Evolutionary conservation across 768 basidiomycete species (phyloP).

Genomic region (Suillus subalutaceus): DNA sequence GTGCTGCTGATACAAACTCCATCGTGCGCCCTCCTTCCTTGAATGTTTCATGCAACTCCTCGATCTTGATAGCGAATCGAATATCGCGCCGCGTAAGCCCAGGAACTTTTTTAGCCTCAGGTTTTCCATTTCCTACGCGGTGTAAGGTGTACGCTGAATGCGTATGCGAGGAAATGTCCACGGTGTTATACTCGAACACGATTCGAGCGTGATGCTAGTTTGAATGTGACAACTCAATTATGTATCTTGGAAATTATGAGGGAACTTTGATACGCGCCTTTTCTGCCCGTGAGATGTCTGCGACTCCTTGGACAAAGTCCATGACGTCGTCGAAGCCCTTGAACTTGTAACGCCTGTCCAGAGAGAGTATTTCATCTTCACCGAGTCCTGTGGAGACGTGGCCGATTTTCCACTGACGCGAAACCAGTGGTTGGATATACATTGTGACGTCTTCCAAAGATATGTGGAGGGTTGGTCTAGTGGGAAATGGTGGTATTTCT

Average conservation of each 20-base stretch:
- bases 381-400: constrained; percentile 14
- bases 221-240: constrained; percentile 4
- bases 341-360: constrained; percentile 34
- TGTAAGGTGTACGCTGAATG: constrained; percentile 26
- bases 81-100: constrained; percentile 56
- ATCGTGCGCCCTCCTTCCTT: constrained; percentile 24
- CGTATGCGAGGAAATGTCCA: constrained; percentile 29
- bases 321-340: constrained; percentile 26
- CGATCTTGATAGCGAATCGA: constrained; percentile 49
- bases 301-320: constrained; percentile 33
- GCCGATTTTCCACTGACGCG: constrained; percentile 30
- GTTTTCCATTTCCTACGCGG: constrained; percentile 14
- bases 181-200: constrained; percentile 25
- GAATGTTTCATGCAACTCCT: constrained; percentile 35
- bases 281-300: constrained; percentile 32
- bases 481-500: constrained; percentile 29
- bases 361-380: constrained; percentile 20
- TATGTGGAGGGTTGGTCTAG: constrained; percentile 40
- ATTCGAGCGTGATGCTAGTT: constrained; percentile 36
- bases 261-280: constrained; percentile 25
- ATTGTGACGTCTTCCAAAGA: constrained; percentile 31
- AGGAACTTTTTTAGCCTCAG: constrained; percentile 26
- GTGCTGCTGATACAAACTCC: constrained; percentile 22
- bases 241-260: neutral
- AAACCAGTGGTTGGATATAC: constrained; percentile 42